Conservation (phyloP, 805 yeast species). For the Ogataea angusta region DNA sequence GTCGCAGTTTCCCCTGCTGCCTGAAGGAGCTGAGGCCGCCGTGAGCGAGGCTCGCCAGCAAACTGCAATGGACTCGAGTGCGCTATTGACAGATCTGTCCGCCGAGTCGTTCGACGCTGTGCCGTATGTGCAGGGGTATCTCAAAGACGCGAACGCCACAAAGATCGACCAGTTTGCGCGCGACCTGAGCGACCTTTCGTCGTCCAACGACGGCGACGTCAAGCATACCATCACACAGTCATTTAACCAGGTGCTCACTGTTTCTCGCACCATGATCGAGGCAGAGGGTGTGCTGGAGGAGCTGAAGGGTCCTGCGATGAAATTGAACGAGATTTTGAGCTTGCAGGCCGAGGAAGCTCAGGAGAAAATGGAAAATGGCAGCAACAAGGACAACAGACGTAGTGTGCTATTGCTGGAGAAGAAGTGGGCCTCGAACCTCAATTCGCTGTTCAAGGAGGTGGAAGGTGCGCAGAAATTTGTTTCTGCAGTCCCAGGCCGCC, state of each 20-base stretch:
- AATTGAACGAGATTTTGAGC: slow-evolving; percentile 55
- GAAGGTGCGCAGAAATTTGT: slow-evolving; percentile 87
- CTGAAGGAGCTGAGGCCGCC: slow-evolving; percentile 5
- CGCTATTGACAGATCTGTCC: slow-evolving; percentile 36
- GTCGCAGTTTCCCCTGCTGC: slow-evolving; percentile 14
- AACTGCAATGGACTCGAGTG: slow-evolving; percentile 13
- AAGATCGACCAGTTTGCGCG: slow-evolving; percentile 70
- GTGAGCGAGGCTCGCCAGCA: slow-evolving; percentile 6
- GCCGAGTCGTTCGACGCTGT: slow-evolving; percentile 46
- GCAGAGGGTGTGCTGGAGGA: slow-evolving; percentile 63
- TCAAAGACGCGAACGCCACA: slow-evolving; percentile 64
- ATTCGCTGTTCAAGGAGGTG: slow-evolving; percentile 69
- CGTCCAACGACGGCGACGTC: slow-evolving; percentile 52
- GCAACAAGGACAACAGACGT: slow-evolving; percentile 51
- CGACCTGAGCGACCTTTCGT: slow-evolving; percentile 46
- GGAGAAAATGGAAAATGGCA: slow-evolving; percentile 9
- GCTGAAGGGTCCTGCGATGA: slow-evolving; percentile 57
- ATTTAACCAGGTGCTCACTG: slow-evolving; percentile 55
- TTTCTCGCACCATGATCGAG: slow-evolving; percentile 56
- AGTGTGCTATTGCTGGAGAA: slow-evolving; percentile 71
- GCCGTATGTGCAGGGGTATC: slow-evolving; percentile 43
- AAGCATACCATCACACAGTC: slow-evolving; percentile 59
- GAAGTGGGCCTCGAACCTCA: slow-evolving; percentile 76
- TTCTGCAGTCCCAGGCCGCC: slow-evolving; percentile 75
- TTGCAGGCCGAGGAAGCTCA: slow-evolving; percentile 35